A percentile compares a stretch with the other conserved stretches of the same genome.
phyloP scores from a whole-genome alignment of 257 asterid species.

The Solanum lignicaule region DNA sequence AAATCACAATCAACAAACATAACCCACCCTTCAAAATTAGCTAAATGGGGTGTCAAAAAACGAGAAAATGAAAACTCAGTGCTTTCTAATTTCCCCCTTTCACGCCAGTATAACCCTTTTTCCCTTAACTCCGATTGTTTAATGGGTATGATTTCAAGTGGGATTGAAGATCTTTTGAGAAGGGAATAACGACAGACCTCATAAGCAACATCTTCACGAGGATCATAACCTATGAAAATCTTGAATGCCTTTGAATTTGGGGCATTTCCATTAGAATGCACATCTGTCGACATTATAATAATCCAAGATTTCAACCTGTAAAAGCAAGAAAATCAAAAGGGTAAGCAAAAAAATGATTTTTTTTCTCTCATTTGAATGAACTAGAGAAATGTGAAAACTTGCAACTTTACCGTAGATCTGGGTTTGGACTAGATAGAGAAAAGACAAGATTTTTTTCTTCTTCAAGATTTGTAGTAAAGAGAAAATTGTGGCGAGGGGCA shows the following conservation, averaged over 20 bases:
- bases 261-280: constrained; percentile 5
- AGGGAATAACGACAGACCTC: constrained; percentile 74
- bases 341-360: not conserved
- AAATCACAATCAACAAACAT: constrained; percentile 92
- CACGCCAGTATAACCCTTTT: constrained; percentile 66
- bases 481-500: not conserved
- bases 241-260: constrained; percentile 17
- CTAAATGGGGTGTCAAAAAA: constrained; percentile 58
- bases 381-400: not conserved
- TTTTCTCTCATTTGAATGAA: not conserved
- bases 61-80: constrained; percentile 81
- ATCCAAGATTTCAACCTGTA: constrained; percentile 9
- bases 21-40: constrained; percentile 70
- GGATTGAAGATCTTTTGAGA: constrained; percentile 60
- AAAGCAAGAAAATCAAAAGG: not conserved
- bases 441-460: not conserved
- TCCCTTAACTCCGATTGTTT: constrained; percentile 66
- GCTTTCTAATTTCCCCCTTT: constrained; percentile 74
- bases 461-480: not conserved
- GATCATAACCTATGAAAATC: constrained; percentile 82
- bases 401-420: not conserved
- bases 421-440: not conserved
- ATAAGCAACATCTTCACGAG: constrained; percentile 59
- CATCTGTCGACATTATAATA: constrained; percentile 8
- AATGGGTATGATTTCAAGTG: constrained; percentile 55